A percentile compares a stretch with the other conserved stretches of the same genome.
phyloP scores from a whole-genome alignment of 2,329 filamentous ascomycete genomes.

The Botrytis paeoniae region DNA sequence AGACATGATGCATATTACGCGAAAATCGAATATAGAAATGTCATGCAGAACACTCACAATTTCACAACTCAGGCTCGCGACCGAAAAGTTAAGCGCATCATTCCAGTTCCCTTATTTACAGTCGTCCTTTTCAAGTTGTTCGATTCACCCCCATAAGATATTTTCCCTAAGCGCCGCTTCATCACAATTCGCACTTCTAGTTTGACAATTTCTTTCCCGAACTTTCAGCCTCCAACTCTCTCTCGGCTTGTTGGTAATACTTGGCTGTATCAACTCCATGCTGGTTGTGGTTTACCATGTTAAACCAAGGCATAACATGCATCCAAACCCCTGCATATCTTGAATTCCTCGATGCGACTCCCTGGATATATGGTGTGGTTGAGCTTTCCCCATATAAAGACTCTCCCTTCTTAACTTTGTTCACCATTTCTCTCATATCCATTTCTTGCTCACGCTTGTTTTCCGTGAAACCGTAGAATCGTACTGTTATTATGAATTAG shows the following conservation, averaged over 20 bases:
- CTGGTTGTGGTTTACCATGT: slow-evolving; percentile 92
- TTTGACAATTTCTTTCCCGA: slow-evolving; percentile 34
- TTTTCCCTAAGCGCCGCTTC: not conserved
- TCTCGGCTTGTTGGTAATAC: slow-evolving; percentile 94
- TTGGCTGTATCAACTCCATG: slow-evolving; percentile 98
- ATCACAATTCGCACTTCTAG: not conserved
- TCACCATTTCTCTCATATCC: slow-evolving; percentile 98
- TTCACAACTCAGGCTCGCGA: not conserved
- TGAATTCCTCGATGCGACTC: slow-evolving; percentile 87
- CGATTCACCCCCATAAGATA: slow-evolving; percentile 9
- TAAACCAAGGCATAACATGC: slow-evolving; percentile 91
- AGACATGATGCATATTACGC: not conserved
- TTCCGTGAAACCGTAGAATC: slow-evolving; percentile 93
- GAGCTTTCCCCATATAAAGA: slow-evolving; percentile 80
- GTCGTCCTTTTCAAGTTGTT: not conserved
- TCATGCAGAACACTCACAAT: slow-evolving; percentile 1
- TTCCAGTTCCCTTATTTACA: slow-evolving; percentile 19
- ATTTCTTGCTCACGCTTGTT: slow-evolving; percentile 88
- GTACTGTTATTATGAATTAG: slow-evolving; percentile 54
- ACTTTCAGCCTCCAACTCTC: slow-evolving; percentile 81
- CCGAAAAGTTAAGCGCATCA: not conserved
- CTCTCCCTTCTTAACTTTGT: slow-evolving; percentile 89
- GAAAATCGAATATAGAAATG: not conserved
- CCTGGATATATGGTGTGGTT: slow-evolving; percentile 86
- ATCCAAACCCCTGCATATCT: slow-evolving; percentile 83